Evolutionary conservation across 108 stramenopile species (phyloP).

Genomic region (Mediolabrus comicus): DNA sequence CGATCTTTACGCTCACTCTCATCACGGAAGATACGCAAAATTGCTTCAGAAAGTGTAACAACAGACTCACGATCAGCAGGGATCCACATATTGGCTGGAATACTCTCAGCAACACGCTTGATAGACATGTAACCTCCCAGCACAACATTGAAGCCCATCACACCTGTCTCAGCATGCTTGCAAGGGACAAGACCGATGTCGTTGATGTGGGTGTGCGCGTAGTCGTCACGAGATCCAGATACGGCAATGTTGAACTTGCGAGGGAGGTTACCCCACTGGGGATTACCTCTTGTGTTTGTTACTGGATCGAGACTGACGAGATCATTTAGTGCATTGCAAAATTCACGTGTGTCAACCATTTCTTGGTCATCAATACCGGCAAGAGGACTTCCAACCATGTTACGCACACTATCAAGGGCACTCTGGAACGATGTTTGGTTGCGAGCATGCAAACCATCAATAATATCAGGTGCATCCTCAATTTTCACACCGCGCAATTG

Average conservation of each 20-base stretch:
- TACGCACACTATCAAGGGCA: slow-evolving; percentile 90
- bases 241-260: slow-evolving; percentile 96
- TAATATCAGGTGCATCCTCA: slow-evolving; percentile 86
- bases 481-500: slow-evolving; percentile 92
- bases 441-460: slow-evolving; percentile 83
- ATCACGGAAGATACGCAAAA: slow-evolving; percentile 89
- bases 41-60: slow-evolving; percentile 77
- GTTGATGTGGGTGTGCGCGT: slow-evolving; percentile 94
- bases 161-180: slow-evolving; percentile 74
- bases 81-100: slow-evolving; percentile 86
- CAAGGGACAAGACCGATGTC: slow-evolving; percentile 86
- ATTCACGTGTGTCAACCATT: slow-evolving; percentile 85
- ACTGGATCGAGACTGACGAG: slow-evolving; percentile 77
- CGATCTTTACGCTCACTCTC: slow-evolving; percentile 85
- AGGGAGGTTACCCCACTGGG: slow-evolving; percentile 85
- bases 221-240: slow-evolving; percentile 89
- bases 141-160: slow-evolving; percentile 93
- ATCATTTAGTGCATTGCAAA: slow-evolving; percentile 84
- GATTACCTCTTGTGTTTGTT: slow-evolving; percentile 81
- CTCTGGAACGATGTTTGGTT: slow-evolving; percentile 89
- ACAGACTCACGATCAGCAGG: slow-evolving; percentile 77
- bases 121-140: slow-evolving; percentile 94
- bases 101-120: slow-evolving; percentile 85
- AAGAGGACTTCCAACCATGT: slow-evolving; percentile 92
- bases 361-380: slow-evolving; percentile 92